phyloP scores from a whole-genome alignment of 176 grass and related monocot species.

The Paspalum vaginatum region DNA sequence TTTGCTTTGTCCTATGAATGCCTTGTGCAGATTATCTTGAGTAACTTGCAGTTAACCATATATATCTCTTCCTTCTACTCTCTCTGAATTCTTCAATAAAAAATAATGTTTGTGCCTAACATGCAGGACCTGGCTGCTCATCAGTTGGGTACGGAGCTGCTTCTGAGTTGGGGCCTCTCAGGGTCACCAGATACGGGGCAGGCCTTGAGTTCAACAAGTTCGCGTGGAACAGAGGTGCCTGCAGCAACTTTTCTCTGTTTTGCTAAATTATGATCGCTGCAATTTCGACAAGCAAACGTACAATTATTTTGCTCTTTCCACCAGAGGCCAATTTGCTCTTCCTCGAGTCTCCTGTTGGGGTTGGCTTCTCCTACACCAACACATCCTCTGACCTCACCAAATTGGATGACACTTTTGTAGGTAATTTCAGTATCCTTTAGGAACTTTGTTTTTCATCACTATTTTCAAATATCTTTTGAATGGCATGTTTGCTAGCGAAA shows the following conservation, averaged over 20 bases:
- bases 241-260: background rate
- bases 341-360: constrained; percentile 50
- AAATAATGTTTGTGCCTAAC: background rate
- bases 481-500: no score
- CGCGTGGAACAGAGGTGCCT: constrained; percentile 81
- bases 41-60: background rate
- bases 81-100: background rate
- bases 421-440: constrained; percentile 25
- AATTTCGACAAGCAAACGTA: background rate
- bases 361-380: constrained; percentile 58
- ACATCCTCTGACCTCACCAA: constrained; percentile 48
- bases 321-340: constrained; percentile 57
- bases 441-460: background rate
- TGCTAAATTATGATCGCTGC: background rate
- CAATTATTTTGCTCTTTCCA: background rate
- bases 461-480: background rate
- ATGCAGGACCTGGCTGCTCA: constrained; percentile 82
- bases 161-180: constrained; percentile 76
- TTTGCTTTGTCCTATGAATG: constrained; percentile 10
- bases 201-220: constrained; percentile 78
- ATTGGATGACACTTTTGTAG: constrained; percentile 45
- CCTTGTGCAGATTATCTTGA: background rate
- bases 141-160: constrained; percentile 85
- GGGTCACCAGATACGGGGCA: constrained; percentile 56
- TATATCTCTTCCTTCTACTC: background rate